These are phyloP conservation scores for Heterotrichella gracilis DNA, from an alignment of 352 stramenopile species.

Conservation along the genomic window DNA sequence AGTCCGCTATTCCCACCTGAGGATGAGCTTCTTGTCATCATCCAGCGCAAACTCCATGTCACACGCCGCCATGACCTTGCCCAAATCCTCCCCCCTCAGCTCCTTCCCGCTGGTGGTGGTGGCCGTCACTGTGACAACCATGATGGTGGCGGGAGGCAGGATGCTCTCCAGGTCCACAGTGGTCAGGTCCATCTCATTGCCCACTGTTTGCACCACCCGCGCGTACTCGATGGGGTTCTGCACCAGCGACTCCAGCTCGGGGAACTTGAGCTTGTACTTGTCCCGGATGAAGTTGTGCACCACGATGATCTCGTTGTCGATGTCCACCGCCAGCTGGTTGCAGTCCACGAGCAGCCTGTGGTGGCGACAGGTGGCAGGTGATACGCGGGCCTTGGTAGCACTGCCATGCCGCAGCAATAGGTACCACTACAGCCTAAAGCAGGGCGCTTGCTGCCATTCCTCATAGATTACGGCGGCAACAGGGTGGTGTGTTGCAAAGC, in stretches of 20 bases:
- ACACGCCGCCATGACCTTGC: constrained; percentile 34
- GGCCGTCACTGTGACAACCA: constrained; percentile 61
- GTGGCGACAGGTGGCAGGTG: too few species aligned
- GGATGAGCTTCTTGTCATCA: constrained; percentile 40
- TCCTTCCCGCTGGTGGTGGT: constrained; percentile 48
- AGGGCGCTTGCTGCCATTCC: too few species aligned
- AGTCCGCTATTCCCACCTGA: too few species aligned
- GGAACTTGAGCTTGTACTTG: constrained; percentile 59
- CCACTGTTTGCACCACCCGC: constrained; percentile 48
- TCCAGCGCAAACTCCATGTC: constrained; percentile 48
- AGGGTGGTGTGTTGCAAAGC: too few species aligned
- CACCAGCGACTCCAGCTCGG: constrained; percentile 61
- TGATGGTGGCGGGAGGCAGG: constrained; percentile 54
- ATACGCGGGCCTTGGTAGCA: too few species aligned
- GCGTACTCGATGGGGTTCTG: constrained; percentile 56
- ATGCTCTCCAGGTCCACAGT: constrained; percentile 46
- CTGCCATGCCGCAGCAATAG: too few species aligned
- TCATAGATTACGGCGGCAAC: too few species aligned
- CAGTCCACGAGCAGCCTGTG: constrained; percentile 40
- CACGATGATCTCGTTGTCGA: constrained; percentile 54
- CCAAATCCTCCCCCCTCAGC: constrained; percentile 32
- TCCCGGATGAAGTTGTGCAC: constrained; percentile 55
- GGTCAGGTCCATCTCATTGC: constrained; percentile 64
- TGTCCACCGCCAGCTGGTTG: constrained; percentile 51
- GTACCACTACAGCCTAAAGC: too few species aligned